Evolutionary conservation across 2,329 filamentous ascomycete species (phyloP).

Genomic region (Ophiocordyceps camponoti-leonardi): DNA sequence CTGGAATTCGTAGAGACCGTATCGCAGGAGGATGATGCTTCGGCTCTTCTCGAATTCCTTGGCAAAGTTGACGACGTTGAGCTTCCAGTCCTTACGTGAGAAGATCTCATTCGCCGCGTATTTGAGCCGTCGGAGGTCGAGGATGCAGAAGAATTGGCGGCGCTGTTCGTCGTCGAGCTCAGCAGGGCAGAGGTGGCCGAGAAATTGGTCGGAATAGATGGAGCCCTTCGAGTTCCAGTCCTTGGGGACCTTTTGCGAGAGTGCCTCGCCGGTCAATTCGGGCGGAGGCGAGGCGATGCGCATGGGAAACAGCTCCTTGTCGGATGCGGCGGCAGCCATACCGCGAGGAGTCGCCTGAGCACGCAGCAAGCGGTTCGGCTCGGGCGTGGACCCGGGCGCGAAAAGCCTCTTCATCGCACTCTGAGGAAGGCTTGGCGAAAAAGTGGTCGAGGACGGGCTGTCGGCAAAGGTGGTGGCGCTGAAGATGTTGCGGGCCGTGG

Average conservation of each 20-base stretch:
- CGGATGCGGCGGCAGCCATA: slow-evolving; percentile 28
- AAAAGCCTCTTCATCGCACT: slow-evolving; percentile 31
- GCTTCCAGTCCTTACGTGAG: slow-evolving; percentile 41
- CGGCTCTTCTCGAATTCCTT: slow-evolving; percentile 49
- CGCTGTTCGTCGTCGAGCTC: slow-evolving; percentile 41
- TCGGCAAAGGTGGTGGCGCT: slow-evolving; percentile 19
- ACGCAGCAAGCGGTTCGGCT: slow-evolving; percentile 22
- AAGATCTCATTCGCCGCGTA: slow-evolving; percentile 46
- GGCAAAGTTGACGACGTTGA: slow-evolving; percentile 44
- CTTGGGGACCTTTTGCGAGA: slow-evolving; percentile 35
- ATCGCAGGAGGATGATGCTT: slow-evolving; percentile 41
- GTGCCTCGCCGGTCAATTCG: slow-evolving; percentile 35
- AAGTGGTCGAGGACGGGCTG: slow-evolving; percentile 14
- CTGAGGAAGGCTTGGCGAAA: slow-evolving; percentile 27
- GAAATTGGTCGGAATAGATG: slow-evolving; percentile 42
- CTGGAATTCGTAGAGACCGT: slow-evolving; percentile 46
- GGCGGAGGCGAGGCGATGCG: slow-evolving; percentile 39
- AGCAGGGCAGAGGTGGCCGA: slow-evolving; percentile 37
- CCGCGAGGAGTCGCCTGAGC: slow-evolving; percentile 30
- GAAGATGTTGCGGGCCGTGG: slow-evolving; percentile 23
- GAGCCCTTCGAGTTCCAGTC: slow-evolving; percentile 33
- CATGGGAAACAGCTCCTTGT: slow-evolving; percentile 38
- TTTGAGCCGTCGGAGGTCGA: slow-evolving; percentile 43
- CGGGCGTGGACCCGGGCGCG: slow-evolving; percentile 25
- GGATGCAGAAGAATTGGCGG: slow-evolving; percentile 45